Base-by-base conservation (phyloP, 768 basidiomycete species). In the Chalciporus sphaerocephalus region DNA sequence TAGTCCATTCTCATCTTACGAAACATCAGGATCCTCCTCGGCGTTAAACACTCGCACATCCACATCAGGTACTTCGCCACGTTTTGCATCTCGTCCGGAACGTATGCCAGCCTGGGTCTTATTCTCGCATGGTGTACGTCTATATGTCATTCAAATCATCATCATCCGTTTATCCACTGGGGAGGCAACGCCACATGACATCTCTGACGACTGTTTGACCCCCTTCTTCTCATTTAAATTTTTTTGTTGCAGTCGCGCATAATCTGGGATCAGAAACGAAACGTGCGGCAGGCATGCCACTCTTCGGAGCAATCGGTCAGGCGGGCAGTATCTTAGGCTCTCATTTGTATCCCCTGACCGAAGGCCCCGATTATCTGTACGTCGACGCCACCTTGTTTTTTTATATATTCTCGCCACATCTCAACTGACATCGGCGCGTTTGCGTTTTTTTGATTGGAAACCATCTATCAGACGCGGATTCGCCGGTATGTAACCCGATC, bases 61-160 rank as follows among this genome's bases (percentile, higher is more conserved):
- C 61, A 70, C 38, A 59, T 72, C 11, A 69, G 70, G 15, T 77
- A 78, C 43, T 67, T 74, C 28, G 71, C 74, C 13, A 70, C 67
- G 10, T 76, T 77, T 56, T 70, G 62, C 39, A 65, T 77, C 34
- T 69, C 72, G 0, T 61, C 68, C 16, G 74, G 74, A 37, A 74
- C 73, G 4, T 75, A 76, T 48, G 59, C 72, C 5, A 66, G 66
- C 18, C 64, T 78, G 15, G 74, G 72, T 12, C 59, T 76, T 39
- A 54, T 72, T 43, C 65, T 74, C 18, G 72, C 75, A 2, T 77
- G 75, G 75, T 76, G 74, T 74, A 56, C 48, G 72, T 61, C 33
- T 17, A n/a, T 43, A 28, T 28, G 15, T n/a, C 30, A 15, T 32
- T 5, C n/a, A 10, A 25, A 25, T 10, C 5, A 25, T 6, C 24